Evolutionary conservation across 345 rosid species (phyloP).

Genomic region (Syzygium aromaticum): DNA sequence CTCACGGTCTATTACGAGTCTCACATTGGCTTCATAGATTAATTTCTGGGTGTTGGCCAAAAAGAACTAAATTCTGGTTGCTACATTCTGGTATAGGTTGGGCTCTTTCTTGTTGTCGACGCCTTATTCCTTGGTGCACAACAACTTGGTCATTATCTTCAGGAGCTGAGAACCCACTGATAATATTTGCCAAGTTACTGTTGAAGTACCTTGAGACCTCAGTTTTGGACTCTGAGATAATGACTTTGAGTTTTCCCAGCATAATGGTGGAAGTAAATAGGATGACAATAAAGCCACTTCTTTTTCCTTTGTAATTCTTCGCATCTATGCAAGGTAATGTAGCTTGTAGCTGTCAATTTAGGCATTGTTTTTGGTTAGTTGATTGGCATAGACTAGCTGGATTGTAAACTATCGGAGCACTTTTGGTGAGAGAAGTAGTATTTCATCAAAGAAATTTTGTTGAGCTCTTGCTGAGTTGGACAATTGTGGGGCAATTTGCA

Average conservation of each 20-base stretch:
- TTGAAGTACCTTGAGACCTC: not conserved
- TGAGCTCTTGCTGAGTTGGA: not conserved
- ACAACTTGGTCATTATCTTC: constrained; percentile 61
- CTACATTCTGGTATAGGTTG: constrained; percentile 32
- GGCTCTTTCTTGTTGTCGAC: constrained; percentile 62
- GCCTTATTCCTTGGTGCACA: constrained; percentile 73
- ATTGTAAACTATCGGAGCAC: not conserved
- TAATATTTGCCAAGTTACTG: not conserved
- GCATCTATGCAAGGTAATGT: not conserved
- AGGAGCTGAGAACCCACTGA: constrained; percentile 63
- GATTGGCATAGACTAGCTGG: not conserved
- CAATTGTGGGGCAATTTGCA: not conserved
- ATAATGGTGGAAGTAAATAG: not conserved
- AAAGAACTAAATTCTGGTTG: not conserved
- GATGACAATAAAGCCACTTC: not conserved
- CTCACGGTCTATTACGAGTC: not conserved
- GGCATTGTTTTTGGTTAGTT: not conserved
- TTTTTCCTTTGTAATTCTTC: not conserved
- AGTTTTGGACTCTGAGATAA: not conserved
- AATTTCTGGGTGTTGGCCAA: not conserved
- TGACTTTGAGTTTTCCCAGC: not conserved
- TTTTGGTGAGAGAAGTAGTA: not conserved
- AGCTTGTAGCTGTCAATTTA: not conserved
- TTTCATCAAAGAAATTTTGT: not conserved
- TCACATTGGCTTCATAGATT: not conserved